Conservation (phyloP, 2,329 filamentous ascomycete species). For the Ustulina deusta region DNA sequence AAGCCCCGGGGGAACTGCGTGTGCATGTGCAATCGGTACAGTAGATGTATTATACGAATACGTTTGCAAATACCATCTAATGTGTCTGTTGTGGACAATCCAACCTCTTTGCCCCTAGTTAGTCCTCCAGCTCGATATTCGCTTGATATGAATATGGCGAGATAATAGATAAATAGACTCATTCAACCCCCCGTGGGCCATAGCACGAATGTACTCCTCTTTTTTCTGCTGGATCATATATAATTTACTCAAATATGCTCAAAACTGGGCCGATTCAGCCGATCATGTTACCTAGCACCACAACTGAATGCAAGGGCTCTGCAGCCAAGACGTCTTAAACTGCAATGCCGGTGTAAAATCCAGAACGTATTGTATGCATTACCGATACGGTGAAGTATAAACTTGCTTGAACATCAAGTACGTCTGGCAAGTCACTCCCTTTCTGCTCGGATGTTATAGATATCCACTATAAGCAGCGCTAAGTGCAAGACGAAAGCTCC, state of each 20-base stretch:
- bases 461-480: neutral
- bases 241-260: constrained; percentile 37
- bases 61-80: neutral
- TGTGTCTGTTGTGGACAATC: neutral
- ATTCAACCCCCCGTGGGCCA: neutral
- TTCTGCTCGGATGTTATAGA: neutral
- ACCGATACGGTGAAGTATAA: neutral
- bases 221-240: neutral
- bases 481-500: neutral
- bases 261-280: constrained; percentile 22
- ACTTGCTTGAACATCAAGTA: neutral
- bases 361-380: neutral
- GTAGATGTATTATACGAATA: neutral
- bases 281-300: constrained; percentile 13
- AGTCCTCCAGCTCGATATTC: neutral
- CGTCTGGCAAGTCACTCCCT: neutral
- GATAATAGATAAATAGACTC: neutral
- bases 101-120: neutral
- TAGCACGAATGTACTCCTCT: too few species aligned
- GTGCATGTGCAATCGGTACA: neutral
- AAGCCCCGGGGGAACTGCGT: neutral
- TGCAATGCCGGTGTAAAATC: neutral
- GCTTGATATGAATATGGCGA: neutral
- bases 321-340: constrained; percentile 28
- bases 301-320: constrained; percentile 17